A percentile compares a stretch with the other conserved stretches of the same genome.
These are phyloP conservation scores for Ilyonectria robusta DNA, from an alignment of 2,329 filamentous ascomycete genomes.

Conservation along the genomic window DNA sequence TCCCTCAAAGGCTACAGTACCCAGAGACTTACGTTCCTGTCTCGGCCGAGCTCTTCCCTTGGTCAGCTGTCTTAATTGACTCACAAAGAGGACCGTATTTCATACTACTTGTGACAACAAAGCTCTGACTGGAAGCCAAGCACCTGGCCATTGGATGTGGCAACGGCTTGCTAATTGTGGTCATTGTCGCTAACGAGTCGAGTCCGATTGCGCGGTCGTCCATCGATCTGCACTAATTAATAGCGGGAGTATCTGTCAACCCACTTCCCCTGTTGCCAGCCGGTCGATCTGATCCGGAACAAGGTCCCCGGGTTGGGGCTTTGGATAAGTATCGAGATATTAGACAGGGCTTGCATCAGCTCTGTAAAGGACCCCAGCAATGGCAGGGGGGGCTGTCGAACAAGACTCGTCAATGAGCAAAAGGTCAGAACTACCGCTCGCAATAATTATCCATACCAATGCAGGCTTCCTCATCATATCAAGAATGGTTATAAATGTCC, in stretches of 20 bases:
- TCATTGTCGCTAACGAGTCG: constrained; percentile 3
- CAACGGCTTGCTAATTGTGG: constrained; percentile 9
- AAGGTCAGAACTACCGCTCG: background rate
- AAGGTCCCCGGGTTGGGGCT: background rate
- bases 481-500: too few relatives aligned
- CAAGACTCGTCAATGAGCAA: background rate
- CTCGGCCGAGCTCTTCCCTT: background rate
- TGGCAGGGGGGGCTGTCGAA: background rate
- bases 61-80: background rate
- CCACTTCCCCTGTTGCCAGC: background rate
- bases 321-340: background rate
- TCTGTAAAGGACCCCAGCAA: background rate
- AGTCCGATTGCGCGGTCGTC: constrained; percentile 12
- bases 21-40: background rate
- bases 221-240: constrained; percentile 19
- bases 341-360: constrained; percentile 18
- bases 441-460: background rate
- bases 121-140: constrained; percentile 1
- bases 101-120: background rate
- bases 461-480: too few relatives aligned
- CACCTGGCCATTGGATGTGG: constrained; percentile 6
- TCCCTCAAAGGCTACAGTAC: background rate
- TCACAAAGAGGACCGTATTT: background rate
- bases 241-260: constrained; percentile 18
- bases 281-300: background rate